Evolutionary conservation across 2,329 filamentous ascomycete species (phyloP).

Genomic region (Fusarium concolor): DNA sequence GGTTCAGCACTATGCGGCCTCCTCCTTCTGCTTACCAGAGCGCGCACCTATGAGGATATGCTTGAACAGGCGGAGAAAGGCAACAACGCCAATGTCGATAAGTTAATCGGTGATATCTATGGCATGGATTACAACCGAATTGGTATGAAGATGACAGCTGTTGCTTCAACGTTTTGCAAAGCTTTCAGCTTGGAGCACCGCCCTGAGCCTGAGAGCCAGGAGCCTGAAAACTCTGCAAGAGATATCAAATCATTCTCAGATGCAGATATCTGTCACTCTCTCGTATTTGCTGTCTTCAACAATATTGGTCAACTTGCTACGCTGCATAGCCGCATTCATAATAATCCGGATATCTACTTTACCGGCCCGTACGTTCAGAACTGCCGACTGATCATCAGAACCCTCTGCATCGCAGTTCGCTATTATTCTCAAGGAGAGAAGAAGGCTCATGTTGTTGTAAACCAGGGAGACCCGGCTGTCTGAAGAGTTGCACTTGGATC

Average conservation of each 20-base stretch:
- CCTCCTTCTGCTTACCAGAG: constrained; percentile 89
- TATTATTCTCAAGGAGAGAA: constrained; percentile 33
- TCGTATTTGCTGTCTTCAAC: constrained; percentile 95
- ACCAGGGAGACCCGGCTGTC: neutral
- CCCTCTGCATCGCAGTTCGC: constrained; percentile 60
- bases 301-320: constrained; percentile 99
- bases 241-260: constrained; percentile 69
- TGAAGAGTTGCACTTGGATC: rapidly evolving
- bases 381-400: constrained; percentile 96
- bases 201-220: constrained; percentile 78
- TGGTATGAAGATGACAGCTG: constrained; percentile 92
- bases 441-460: constrained; percentile 16
- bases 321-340: constrained; percentile 92
- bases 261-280: constrained; percentile 88
- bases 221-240: constrained; percentile 68
- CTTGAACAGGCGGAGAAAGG: constrained; percentile 88
- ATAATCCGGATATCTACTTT: constrained; percentile 95
- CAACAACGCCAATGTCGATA: constrained; percentile 93
- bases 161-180: constrained; percentile 96
- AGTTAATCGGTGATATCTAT: constrained; percentile 98
- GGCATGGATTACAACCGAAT: constrained; percentile 96
- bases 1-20: constrained; percentile 97
- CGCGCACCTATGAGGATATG: constrained; percentile 97
- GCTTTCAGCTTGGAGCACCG: constrained; percentile 91
- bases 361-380: constrained; percentile 96